Base-by-base conservation (phyloP, 352 stramenopile genomes). In the Globisporangium apiculatum region DNA sequence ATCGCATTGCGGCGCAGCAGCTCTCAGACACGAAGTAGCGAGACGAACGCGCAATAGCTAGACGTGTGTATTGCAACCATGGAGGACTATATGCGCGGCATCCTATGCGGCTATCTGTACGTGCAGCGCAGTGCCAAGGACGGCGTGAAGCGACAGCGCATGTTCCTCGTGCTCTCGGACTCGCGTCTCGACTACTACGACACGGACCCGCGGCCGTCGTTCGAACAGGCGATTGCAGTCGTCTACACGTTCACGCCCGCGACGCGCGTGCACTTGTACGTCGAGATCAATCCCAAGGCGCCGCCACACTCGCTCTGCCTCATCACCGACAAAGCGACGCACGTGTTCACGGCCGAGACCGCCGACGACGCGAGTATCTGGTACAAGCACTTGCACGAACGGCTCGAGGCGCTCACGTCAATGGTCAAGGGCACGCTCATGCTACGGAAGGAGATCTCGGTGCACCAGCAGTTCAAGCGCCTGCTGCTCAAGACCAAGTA, bases 171-270 rank as follows among this genome's bases (percentile, higher is more conserved):
- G 62, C 69, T 92, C 17, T 86, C 79, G 4, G 77, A 89, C 48
- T 77, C 83, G n/a, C 78, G 80, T 3, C 76, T 90, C 55, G 83
- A 89, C 59, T 89, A 85, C 57, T 92, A 90, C 55, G 50, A 66
- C 4, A 65, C 53, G 9, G 83, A 92, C 43, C 78, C 80, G 14
- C 80, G 80, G 1, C 80, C 79, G 7, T 64, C 68, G 17, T 92
- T 92, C 50, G 61, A 80, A 1, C 65, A 75, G 35, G 66, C 72
- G 35, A 89, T 92, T 48, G 56, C 67, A 1, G 66, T 78, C 24
- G 66, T 71, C 4, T 89, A 86, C 50, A 72, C 73, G 9, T 85
- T 92, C 50, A 63, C 72, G 3, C 50, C 63, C 0, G 49, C 60
- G 17, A 87, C 76, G 12, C 69, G 76, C 36, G 67, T 83, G 7